Base-by-base conservation (phyloP, 768 basidiomycete genomes). In the Lentinus tigrinus region DNA sequence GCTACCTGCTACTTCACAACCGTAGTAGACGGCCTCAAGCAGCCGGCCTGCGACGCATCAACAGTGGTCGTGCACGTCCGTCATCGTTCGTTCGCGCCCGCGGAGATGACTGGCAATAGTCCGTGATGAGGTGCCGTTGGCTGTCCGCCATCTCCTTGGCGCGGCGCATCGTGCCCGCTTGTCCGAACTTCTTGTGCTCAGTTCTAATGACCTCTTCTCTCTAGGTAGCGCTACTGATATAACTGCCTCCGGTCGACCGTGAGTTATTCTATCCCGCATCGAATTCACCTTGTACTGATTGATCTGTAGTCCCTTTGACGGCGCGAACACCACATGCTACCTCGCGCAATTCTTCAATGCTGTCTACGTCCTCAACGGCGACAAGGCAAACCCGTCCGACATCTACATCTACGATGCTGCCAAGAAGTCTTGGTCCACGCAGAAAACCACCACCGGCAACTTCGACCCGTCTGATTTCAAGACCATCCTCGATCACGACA, bases 401-500 rank as follows among this genome's bases (percentile, higher is more conserved):
- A 72, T 97, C 50, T 86, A 94, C 75, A 89, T 97, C 58, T 97
- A 87, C 75, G 82, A 94, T 66, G 91, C 88, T 6, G 69, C 75
- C 7, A 80, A 77, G 23, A 83, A 85, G 60, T 79, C 87, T 0
- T 96, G 95, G 95, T 82, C 89, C 3, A 88, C 81, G 2, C 95
- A 98, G 68, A 63, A 76, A 2, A 80, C 81, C 16, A 80, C 74
- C 5, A 64, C 79, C 0, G 80, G 79, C 36, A 72, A 71, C 52
- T 87, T 89, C 63, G 85, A 94, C 69, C 80, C 84, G 4, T 71
- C 78, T 2, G 81, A 83, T 19, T 88, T 86, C 65, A 79, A 76
- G 26, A 82, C 89, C 26, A 85, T 96, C 60, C 81, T 98, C 34
- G 95, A 98, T 74, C 95, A 96, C 63, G 95, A 98, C 71, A 98